phyloP scores from a whole-genome alignment of 2,329 filamentous ascomycete species.

The Aulographum hederae region DNA sequence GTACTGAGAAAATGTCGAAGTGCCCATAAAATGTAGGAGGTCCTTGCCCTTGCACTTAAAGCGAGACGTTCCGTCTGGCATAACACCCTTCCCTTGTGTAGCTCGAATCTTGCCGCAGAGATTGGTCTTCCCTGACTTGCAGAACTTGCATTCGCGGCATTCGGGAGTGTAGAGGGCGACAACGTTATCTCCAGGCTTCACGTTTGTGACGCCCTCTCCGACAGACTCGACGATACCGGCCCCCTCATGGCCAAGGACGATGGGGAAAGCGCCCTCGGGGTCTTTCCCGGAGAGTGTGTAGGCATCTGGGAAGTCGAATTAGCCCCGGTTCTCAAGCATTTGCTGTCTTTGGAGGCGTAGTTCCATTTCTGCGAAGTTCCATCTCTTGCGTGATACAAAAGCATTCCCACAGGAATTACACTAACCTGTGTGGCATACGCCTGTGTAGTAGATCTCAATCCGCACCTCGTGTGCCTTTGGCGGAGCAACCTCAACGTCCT shows the following conservation, averaged over 20 bases:
- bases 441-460: slow-evolving; percentile 93
- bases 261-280: slow-evolving; percentile 49
- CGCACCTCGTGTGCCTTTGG: slow-evolving; percentile 88
- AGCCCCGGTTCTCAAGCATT: too few species aligned
- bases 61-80: slow-evolving; percentile 91
- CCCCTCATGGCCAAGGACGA: slow-evolving; percentile 23
- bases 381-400: not conserved
- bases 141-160: slow-evolving; percentile 98
- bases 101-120: slow-evolving; percentile 97
- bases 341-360: not conserved
- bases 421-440: slow-evolving; percentile 91
- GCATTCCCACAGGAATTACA: not conserved
- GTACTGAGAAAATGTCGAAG: slow-evolving; percentile 96
- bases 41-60: slow-evolving; percentile 93
- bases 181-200: slow-evolving; percentile 86
- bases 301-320: too few species aligned
- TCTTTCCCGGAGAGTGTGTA: slow-evolving; percentile 69
- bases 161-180: slow-evolving; percentile 54
- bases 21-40: slow-evolving; percentile 97
- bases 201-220: slow-evolving; percentile 84
- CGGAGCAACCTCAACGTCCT: slow-evolving; percentile 81
- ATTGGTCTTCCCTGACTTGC: slow-evolving; percentile 98
- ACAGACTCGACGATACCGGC: slow-evolving; percentile 32
- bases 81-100: slow-evolving; percentile 86
- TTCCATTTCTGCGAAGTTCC: not conserved